Evolutionary conservation across 805 yeast species (phyloP).

Genomic region (Isabelozyma heimii): DNA sequence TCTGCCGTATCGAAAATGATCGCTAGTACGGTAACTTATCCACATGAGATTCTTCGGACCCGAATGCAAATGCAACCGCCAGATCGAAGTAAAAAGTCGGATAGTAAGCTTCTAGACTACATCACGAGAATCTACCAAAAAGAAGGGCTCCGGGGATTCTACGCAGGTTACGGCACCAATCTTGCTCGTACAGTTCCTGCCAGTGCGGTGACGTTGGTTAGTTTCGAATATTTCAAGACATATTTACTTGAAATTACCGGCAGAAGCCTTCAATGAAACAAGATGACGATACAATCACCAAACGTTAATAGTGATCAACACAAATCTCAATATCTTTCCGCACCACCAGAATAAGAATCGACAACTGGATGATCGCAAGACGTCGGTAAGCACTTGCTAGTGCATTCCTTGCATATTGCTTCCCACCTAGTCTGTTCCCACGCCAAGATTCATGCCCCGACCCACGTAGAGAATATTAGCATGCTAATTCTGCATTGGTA

Average conservation of each 20-base stretch:
- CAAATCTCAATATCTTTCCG: too few species aligned
- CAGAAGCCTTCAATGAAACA: conserved; percentile 3
- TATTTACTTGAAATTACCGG: conserved; percentile 42
- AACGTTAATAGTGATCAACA: too few species aligned
- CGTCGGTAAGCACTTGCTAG: too few species aligned
- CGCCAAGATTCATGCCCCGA: background rate
- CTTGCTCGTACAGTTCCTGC: conserved; percentile 91
- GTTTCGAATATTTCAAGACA: conserved; percentile 77
- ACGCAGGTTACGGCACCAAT: conserved; percentile 85
- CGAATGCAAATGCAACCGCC: conserved; percentile 70
- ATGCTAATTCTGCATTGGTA: background rate
- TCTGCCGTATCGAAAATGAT: conserved; percentile 82
- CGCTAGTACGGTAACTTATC: conserved; percentile 87
- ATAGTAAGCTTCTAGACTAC: conserved; percentile 24
- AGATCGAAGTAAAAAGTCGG: conserved; percentile 14
- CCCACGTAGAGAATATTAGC: background rate
- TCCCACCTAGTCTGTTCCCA: too few species aligned
- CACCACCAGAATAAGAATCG: too few species aligned
- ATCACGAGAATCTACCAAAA: conserved; percentile 45
- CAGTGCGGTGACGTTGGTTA: conserved; percentile 89
- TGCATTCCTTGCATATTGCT: too few species aligned
- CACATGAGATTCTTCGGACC: conserved; percentile 92
- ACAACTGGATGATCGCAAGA: too few species aligned
- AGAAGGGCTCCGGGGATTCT: conserved; percentile 82
- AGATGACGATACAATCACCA: background rate